Percentiles rank a stretch among this genome's conserved stretches.
phyloP scores from a whole-genome alignment of 2,329 filamentous ascomycete species.

The Phialophora chinensis region DNA sequence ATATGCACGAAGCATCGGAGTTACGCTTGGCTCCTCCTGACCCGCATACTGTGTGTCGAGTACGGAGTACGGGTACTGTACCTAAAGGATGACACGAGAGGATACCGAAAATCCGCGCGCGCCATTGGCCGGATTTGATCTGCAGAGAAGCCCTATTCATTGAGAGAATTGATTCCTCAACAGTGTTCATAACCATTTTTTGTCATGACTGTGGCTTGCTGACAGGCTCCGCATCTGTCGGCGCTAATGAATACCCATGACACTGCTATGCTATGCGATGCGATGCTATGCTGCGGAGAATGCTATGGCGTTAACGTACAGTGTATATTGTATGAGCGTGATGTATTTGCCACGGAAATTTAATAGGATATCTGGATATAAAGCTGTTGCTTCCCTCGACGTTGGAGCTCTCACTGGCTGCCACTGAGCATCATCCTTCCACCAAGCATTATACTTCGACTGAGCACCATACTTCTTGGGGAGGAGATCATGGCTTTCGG shows the following conservation, averaged over 20 bases:
- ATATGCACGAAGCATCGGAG: conserved; percentile 2
- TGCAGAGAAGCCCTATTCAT: neutral
- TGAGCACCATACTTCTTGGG: neutral
- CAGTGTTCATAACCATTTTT: too few relatives aligned
- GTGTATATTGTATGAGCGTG: neutral
- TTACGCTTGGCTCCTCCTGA: neutral
- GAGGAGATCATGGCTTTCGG: conserved; percentile 40
- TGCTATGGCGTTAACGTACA: neutral
- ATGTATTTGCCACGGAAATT: neutral
- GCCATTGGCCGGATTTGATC: neutral
- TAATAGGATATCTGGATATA: neutral
- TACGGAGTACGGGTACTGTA: too few relatives aligned
- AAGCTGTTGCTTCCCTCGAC: neutral
- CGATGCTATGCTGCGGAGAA: neutral
- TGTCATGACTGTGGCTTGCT: neutral
- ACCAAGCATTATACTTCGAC: neutral
- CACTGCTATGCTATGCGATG: neutral
- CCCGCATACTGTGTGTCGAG: neutral
- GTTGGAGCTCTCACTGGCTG: neutral
- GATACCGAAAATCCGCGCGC: neutral
- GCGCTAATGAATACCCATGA: neutral
- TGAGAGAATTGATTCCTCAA: neutral
- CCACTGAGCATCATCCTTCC: neutral
- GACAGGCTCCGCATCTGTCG: neutral
- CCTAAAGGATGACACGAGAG: conserved; percentile 17